phyloP scores from a whole-genome alignment of 2,329 filamentous ascomycete genomes.

The Ciborinia camelliae region DNA sequence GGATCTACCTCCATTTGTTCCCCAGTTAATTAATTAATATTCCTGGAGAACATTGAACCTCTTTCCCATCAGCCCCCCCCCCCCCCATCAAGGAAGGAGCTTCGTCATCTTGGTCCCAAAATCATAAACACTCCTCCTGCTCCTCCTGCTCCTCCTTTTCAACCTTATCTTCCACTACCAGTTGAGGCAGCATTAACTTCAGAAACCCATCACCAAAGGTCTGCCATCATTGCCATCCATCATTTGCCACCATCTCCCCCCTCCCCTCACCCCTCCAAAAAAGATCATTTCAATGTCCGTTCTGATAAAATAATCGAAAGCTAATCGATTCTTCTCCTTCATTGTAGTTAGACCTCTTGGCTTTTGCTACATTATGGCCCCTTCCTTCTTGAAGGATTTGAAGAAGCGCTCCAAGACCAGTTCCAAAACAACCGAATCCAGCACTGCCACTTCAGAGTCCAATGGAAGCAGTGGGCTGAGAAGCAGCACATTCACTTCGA shows the following conservation, averaged over 20 bases:
- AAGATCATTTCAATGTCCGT: background rate
- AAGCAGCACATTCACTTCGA: slow-evolving; percentile 49
- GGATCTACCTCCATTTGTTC: slow-evolving; percentile 13
- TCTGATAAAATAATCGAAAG: background rate
- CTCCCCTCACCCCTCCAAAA: too few species aligned
- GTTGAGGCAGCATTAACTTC: background rate
- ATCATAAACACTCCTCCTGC: background rate
- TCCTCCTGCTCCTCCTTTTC: background rate
- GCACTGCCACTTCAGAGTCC: slow-evolving; percentile 15
- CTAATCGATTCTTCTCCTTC: background rate
- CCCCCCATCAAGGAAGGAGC: slow-evolving; percentile 9
- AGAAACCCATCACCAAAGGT: background rate
- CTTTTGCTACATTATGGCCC: slow-evolving; percentile 49
- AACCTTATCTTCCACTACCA: background rate
- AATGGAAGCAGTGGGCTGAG: slow-evolving; percentile 42
- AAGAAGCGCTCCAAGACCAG: slow-evolving; percentile 73
- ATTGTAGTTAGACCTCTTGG: too few species aligned
- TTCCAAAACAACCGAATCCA: slow-evolving; percentile 62
- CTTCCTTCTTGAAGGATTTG: slow-evolving; percentile 70
- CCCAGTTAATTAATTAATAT: background rate
- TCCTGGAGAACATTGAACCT: slow-evolving; percentile 8
- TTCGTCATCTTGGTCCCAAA: slow-evolving; percentile 11
- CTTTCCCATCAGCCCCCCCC: background rate
- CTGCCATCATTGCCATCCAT: background rate
- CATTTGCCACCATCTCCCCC: background rate